Base-by-base conservation (phyloP, 2,329 filamentous ascomycete genomes). In the Arthrinium phaeospermum region DNA sequence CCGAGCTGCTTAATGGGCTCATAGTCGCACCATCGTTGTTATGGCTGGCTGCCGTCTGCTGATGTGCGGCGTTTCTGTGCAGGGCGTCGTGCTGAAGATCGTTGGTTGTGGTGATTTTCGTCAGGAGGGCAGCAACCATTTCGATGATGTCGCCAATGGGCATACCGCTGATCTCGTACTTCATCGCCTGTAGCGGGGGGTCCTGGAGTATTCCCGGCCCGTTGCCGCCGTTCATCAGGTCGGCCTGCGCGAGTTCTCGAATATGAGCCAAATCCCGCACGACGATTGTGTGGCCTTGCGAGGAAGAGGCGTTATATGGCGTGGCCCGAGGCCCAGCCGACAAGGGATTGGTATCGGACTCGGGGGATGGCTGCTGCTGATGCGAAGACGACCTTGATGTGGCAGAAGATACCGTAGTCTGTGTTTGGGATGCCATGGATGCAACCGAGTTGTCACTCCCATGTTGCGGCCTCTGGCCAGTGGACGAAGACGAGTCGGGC, bases 131-230 rank as follows among this genome's bases (percentile, higher is more conserved):
- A 5, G 96, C 96, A 4, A 99, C 96, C 96, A 99, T 98, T 83
- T 98, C 96, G 80, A 99, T 99, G 77, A 99, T 94, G 80, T 99
- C 96, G 75, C 93, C 91, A 71, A 98, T 97, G 70, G 96, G 96
- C 96, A 99, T 98, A 70, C 91, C 93, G 83, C 95, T 98, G 78
- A 99, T 98, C 82, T 98, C 96, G 81, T 98, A 99, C 80, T 90
- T 91, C 83, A 88, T 88, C 75, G 87, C 87, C 76, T 88, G 87
- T 49, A 86, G 81, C 46, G 85, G 86, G 16, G 85, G 84, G 73
- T 86, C 88, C 75, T 86, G 86, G 71, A 86, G 82, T 71, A 85
- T 85, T 77, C 88, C 84, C 75, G 87, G 76, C 2, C 83, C 84
- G 71, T 83, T 81, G n/a, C 84, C 79, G 6, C 78, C 83, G 34